phyloP scores from a whole-genome alignment of 1,284 basidiomycete genomes.

The Leccinum variabile region DNA sequence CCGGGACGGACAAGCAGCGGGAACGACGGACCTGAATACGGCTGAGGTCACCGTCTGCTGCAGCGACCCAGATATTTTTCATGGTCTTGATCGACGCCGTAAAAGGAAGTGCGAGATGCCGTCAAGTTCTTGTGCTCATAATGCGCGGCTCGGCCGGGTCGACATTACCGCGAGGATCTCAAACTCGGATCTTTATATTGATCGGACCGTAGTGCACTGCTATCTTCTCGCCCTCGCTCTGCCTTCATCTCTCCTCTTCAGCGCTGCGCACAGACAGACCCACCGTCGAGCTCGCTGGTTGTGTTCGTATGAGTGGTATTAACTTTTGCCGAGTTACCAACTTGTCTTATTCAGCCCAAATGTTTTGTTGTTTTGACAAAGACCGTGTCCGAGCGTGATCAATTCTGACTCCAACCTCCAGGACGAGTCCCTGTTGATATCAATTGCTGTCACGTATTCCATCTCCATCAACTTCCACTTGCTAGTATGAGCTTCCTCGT shows the following conservation, averaged over 20 bases:
- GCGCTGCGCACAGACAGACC: background rate
- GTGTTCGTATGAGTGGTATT: background rate
- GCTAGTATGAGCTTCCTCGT: slow-evolving; percentile 45
- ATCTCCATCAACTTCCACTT: slow-evolving; percentile 19
- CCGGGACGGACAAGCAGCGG: background rate
- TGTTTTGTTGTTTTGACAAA: slow-evolving; percentile 30
- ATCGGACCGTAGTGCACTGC: slow-evolving; percentile 23
- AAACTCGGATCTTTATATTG: slow-evolving; percentile 30
- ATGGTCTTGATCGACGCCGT: slow-evolving; percentile 5
- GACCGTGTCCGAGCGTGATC: slow-evolving; percentile 11
- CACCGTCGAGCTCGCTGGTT: background rate
- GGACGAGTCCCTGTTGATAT: no score
- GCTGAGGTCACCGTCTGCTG: slow-evolving; percentile 76
- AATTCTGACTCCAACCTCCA: slow-evolving; percentile 20
- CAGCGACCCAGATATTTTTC: slow-evolving; percentile 91
- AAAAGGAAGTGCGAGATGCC: background rate
- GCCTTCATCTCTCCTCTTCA: background rate
- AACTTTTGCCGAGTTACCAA: background rate
- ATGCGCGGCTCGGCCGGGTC: background rate
- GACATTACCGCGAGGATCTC: slow-evolving; percentile 23
- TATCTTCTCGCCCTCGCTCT: slow-evolving; percentile 8
- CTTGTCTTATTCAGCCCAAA: slow-evolving; percentile 30
- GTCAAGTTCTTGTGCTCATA: background rate
- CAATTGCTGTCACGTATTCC: slow-evolving; percentile 11
- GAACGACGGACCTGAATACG: slow-evolving; percentile 44